Evolutionary conservation across 306 rosid species (phyloP).

Genomic region (Cicer chorassanicum): DNA sequence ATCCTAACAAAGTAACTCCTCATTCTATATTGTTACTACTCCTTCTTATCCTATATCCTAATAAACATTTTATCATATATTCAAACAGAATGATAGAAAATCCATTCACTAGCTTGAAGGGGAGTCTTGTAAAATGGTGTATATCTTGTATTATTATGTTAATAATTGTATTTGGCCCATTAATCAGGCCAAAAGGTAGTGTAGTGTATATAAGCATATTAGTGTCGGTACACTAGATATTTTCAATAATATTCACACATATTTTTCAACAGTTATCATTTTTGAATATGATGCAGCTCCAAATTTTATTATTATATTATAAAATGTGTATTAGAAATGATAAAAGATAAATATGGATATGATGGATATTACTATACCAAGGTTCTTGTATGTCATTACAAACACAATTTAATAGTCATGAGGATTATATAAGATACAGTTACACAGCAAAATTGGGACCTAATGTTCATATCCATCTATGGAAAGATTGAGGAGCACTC

Average conservation of each 20-base stretch:
- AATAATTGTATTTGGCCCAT: not conserved
- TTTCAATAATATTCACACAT: not conserved
- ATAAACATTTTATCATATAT: too few relatives aligned
- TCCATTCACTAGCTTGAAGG: too few relatives aligned
- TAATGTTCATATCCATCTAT: not conserved
- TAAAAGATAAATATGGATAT: constrained; percentile 6
- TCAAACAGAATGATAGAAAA: too few relatives aligned
- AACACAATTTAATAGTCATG: constrained; percentile 8
- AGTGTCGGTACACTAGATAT: not conserved
- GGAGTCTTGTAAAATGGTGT: not conserved
- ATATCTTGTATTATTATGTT: not conserved
- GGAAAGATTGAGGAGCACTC: constrained; percentile 16
- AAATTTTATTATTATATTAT: constrained; percentile 1
- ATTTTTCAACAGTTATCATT: not conserved
- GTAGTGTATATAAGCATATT: not conserved
- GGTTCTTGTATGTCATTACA: constrained; percentile 11
- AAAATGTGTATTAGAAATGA: not conserved
- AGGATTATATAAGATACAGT: constrained; percentile 30
- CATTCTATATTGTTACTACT: too few relatives aligned
- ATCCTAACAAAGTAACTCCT: too few relatives aligned
- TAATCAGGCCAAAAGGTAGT: not conserved
- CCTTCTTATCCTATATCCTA: too few relatives aligned
- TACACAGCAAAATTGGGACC: constrained; percentile 31
- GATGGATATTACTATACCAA: constrained; percentile 14
- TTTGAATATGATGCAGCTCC: constrained; percentile 19